Base-by-base conservation (phyloP, 192 early-diverging fungal species). In the Lobosporangium transversale region DNA sequence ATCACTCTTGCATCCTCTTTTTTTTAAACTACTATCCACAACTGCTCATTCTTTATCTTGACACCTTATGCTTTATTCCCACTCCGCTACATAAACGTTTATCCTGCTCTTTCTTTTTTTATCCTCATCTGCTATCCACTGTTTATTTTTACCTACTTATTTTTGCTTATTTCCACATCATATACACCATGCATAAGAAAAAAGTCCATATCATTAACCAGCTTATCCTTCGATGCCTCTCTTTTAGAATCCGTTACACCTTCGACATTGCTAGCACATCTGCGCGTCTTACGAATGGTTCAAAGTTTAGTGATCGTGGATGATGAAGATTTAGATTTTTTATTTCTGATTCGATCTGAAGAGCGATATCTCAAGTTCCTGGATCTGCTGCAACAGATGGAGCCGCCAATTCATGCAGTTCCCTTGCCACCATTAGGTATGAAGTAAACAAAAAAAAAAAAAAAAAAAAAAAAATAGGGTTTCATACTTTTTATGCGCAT, bases 351-450 rank as follows among this genome's bases (percentile, higher is more conserved):
- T 23, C 80, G 69, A 17, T 86, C 88, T 14, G 88, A 89, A 52
- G 74, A 81, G 51, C 67, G 88, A 1, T 89, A 89, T 53, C 36
- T 80, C 18, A 79, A 70, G 58, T 89, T 81, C 80, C 44, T 88
- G 33, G 70, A 83, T 21, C 51, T 80, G 11, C 66, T 89, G 32
- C 57, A 78, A 36, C 74, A 83, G 37, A 68, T 78, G 2, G 47
- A 59, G 23, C 78, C 83, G 17, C 40, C 47, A 15, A 29, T 47
- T 4, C 32, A 78, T n/a, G 81, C 84, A 3, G 48, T 88, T 2
- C 71, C 71, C 0, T 42, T 75, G 0, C 88, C 88, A 8, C 80
- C 79, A 10, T 48, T 83, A 15, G 81, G 81, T 81, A 83, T 79
- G 36, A 40, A 4, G n/a, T n/a, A n/a, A n/a, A n/a, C n/a, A n/a